Evolutionary conservation across 1,284 basidiomycete species (phyloP), one percentile per base, ranked within the genome.

Genomic region (Austroboletus olivaceoglutinosus): DNA sequence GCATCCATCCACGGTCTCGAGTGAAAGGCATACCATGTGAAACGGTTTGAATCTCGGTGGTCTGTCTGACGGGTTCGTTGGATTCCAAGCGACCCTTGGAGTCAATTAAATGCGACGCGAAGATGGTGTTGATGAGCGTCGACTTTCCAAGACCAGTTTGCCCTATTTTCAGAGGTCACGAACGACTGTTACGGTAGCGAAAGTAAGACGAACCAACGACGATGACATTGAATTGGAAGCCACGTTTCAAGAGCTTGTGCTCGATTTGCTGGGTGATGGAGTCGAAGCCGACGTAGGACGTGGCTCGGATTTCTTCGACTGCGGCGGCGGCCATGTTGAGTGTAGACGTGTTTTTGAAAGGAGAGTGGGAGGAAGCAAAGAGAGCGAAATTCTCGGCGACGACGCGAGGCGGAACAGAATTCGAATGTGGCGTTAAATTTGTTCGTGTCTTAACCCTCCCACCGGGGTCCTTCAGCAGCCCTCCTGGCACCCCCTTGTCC

Each of bases 191-290:
- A n/a, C 30, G 4, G 27, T 27, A 31, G 34, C 2, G 3, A 36
- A 47, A 18, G n/a, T 25, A 22, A 45, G 47, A 82, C 91, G 61
- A 63, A 94, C 93, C 93, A 61, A 89, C 93, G 56, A 93, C 89
- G 70, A 97, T 96, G 58, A 95, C 88, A 70, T 99, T 99, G 84
- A 99, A 98, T 77, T 97, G 91, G 80, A 98, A 98, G 55, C 95
- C 96, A 60, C 96, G 88, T 78, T 98, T 98, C 75, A 99, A 84
- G 63, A 98, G 87, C 83, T 98, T 99, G 80, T 94, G 90, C 81
- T 99, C 96, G 68, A 99, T 98, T 76, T 98, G 96, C 69, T 88
- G 85, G 48, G 96, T 97, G 74, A 98, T 96, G 60, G 88, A 88
- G 79, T 95, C 92, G 76, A 95, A 95, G 70, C 92, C 93, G 71